phyloP scores from a whole-genome alignment of 2,329 filamentous ascomycete species.

The Rutstroemia sp. region DNA sequence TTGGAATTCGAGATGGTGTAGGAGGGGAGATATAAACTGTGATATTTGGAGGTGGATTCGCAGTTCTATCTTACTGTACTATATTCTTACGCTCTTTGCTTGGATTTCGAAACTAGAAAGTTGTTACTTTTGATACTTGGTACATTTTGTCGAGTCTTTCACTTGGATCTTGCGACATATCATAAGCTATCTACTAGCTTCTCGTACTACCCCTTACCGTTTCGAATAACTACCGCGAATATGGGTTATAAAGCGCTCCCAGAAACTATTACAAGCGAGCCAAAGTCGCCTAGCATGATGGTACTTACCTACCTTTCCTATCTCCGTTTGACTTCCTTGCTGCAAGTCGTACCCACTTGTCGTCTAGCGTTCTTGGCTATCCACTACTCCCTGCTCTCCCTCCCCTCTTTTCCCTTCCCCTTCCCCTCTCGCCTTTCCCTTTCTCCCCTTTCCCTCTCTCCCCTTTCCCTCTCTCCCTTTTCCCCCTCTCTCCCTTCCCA shows the following conservation, averaged over 20 bases:
- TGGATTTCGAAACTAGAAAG: no score
- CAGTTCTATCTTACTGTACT: no score
- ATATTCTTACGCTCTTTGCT: no score
- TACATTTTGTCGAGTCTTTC: neutral
- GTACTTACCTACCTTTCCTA: neutral
- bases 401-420: neutral
- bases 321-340: no score
- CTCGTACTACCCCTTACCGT: neutral
- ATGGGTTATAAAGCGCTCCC: constrained; percentile 6
- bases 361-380: neutral
- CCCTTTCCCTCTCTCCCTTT: neutral
- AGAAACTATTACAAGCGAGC: neutral
- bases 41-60: no score
- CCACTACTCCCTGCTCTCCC: neutral
- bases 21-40: neutral
- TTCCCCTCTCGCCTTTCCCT: no score
- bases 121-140: neutral
- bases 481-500: no score
- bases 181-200: neutral
- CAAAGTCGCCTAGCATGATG: neutral
- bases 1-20: neutral
- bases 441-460: neutral
- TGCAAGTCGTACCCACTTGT: neutral
- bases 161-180: neutral
- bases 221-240: neutral